Percentiles rank a stretch among this genome's conserved stretches.
These are phyloP conservation scores for Leucoagaricus sp. DNA, from an alignment of 1,284 basidiomycete genomes.

Conservation along the genomic window DNA sequence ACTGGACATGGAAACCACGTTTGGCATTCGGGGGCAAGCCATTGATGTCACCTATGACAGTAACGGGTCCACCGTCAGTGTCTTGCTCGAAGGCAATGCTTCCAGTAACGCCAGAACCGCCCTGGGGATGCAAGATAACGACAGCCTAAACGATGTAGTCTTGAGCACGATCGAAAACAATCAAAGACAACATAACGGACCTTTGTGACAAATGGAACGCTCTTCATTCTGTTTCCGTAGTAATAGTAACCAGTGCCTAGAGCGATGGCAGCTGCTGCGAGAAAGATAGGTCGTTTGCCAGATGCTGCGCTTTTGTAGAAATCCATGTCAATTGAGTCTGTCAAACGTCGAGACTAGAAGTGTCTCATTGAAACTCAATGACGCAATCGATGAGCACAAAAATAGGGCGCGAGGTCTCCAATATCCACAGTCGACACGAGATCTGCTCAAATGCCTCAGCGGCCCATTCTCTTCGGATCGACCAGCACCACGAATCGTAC, in stretches of 20 bases:
- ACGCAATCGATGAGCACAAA: not conserved
- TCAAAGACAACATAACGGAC: not conserved
- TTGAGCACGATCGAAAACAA: not conserved
- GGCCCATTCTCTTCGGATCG: not conserved
- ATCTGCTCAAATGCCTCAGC: not conserved
- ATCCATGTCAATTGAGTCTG: constrained; percentile 2
- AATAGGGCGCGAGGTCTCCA: no score
- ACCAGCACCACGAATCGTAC: no score
- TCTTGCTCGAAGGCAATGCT: constrained; percentile 66
- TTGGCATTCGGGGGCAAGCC: constrained; percentile 59
- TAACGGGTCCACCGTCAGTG: constrained; percentile 49
- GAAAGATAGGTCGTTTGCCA: not conserved
- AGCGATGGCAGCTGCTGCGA: constrained; percentile 2
- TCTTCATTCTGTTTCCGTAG: not conserved
- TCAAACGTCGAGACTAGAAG: no score
- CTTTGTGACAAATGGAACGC: constrained; percentile 1
- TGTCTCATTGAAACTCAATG: not conserved
- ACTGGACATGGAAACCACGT: constrained; percentile 83
- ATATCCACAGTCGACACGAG: no score
- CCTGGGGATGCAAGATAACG: constrained; percentile 55
- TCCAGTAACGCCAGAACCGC: constrained; percentile 61
- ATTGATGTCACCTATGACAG: constrained; percentile 61
- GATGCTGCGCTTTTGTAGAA: not conserved
- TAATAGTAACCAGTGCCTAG: constrained; percentile 9
- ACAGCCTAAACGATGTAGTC: constrained; percentile 49